Evolutionary conservation across 306 rosid genomes (phyloP).

Genomic region (Begonia fuchsioides): DNA sequence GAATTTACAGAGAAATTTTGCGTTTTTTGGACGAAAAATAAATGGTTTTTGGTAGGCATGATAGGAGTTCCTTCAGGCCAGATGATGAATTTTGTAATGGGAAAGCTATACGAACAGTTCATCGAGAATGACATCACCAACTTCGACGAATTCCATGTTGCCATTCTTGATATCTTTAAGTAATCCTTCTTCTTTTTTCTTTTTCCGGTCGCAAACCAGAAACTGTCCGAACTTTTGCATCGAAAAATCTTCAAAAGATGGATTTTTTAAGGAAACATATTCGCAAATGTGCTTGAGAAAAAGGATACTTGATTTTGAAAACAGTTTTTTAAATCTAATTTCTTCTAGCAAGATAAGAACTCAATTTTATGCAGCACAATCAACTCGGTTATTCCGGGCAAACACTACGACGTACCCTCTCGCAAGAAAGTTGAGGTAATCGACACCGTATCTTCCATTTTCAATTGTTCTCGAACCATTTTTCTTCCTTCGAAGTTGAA

Average conservation of each 20-base stretch:
- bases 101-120: slow-evolving; percentile 21
- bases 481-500: not conserved
- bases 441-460: slow-evolving; percentile 3
- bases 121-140: slow-evolving; percentile 5
- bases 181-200: slow-evolving; percentile 8
- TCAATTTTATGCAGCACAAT: slow-evolving; percentile 18
- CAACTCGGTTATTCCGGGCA: slow-evolving; percentile 48
- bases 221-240: too few relatives aligned
- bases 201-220: too few relatives aligned
- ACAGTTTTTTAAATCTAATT: too few relatives aligned
- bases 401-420: slow-evolving; percentile 37
- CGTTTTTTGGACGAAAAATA: not conserved
- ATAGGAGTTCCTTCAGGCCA: slow-evolving; percentile 21
- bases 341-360: too few relatives aligned
- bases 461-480: not conserved
- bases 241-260: too few relatives aligned
- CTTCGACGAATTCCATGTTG: slow-evolving; percentile 22
- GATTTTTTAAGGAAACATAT: too few relatives aligned
- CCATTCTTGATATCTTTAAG: slow-evolving; percentile 52
- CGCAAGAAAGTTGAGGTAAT: slow-evolving; percentile 22
- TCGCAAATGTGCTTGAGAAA: too few relatives aligned
- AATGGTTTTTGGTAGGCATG: slow-evolving; percentile 8
- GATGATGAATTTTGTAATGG: slow-evolving; percentile 9
- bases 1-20: not conserved
- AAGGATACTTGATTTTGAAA: too few relatives aligned